Conservation (phyloP, 225 moss, liverwort and hornwort genomes). For the Polytrichum commune region DNA sequence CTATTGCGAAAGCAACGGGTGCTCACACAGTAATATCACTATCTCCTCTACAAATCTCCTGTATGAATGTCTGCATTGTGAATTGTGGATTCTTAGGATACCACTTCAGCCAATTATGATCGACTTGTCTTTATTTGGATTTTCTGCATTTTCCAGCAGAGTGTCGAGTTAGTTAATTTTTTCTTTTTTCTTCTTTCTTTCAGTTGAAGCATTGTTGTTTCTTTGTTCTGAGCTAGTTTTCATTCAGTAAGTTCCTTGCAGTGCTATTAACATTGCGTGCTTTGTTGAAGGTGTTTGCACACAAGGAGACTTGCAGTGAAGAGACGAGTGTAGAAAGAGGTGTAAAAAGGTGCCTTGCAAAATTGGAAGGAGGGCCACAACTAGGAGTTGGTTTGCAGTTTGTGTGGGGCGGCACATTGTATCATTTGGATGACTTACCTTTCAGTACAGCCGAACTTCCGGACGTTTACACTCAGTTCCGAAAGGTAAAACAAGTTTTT, state of each 20-base stretch:
- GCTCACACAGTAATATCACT: slow-evolving; percentile 67
- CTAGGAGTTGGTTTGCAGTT: slow-evolving; percentile 47
- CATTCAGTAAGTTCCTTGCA: no score
- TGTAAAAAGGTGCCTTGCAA: slow-evolving; percentile 52
- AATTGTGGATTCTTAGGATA: no score
- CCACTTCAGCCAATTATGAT: no score
- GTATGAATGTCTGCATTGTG: no score
- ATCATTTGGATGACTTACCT: slow-evolving; percentile 91
- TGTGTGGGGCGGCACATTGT: slow-evolving; percentile 95
- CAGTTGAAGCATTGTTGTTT: no score
- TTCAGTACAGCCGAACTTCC: slow-evolving; percentile 72
- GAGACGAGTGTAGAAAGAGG: slow-evolving; percentile 77
- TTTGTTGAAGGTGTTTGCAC: slow-evolving; percentile 71
- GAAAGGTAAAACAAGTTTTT: slow-evolving; percentile 60
- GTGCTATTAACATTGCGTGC: no score
- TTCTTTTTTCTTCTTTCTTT: no score
- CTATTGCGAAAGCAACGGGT: slow-evolving; percentile 60
- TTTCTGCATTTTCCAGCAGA: no score
- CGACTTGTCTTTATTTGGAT: no score
- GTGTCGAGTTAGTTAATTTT: no score
- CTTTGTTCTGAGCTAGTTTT: no score
- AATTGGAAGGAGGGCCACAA: slow-evolving; percentile 22
- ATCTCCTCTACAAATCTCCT: not conserved
- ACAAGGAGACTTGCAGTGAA: slow-evolving; percentile 95
- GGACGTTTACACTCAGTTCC: slow-evolving; percentile 91